Evolutionary conservation across 441 rosid genomes (phyloP), one percentile per base, ranked within the genome.

Genomic region (Arabidopsis lyrata): DNA sequence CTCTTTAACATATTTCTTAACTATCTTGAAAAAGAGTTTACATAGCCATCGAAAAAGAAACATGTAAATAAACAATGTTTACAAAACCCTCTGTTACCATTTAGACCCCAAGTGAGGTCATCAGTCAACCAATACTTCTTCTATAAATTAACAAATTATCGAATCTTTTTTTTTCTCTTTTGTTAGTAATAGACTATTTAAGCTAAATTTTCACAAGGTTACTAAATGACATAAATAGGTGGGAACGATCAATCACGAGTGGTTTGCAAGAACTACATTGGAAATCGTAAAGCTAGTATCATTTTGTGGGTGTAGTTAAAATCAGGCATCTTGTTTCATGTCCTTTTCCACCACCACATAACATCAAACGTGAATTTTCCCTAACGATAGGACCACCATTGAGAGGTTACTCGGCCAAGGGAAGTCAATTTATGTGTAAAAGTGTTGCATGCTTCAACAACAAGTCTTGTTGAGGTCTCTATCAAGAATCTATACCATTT

Each of bases 401-500:
- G 57, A 35, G 44, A 75, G 63, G 66, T 27, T 50, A 20, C 38
- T 63, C 27, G 8, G 44, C 70, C 1, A 54, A 4, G 44, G 32
- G 36, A 14, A 48, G 14, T 65, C 57, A 42, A 58, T 15, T 18
- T 31, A 64, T 58, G 14, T 31, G 50, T 15, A 45, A 41, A 36
- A 63, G n/a, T 49, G 29, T 6, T 62, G 54, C 68, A 48, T 77
- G 73, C 73, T 58, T 70, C 76, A 39, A 31, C 39, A 49, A 71
- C 49, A 65, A 32, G 61, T 31, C 61, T 71, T 12, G 35, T 57
- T 57, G 45, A 70, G 50, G 58, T 65, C 73, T 65, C 16, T 66
- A n/a, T 77, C 80, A 50, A 65, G 77, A 65, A 65, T 52, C 77
- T 5, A 71, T 65, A 34, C 80, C 36, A 16, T 71, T 50, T 65